Percentiles rank a stretch among this genome's conserved stretches.
These are phyloP conservation scores for Dothidotthia symphoricarpi DNA, from an alignment of 2,329 filamentous ascomycete species.

Conservation along the genomic window DNA sequence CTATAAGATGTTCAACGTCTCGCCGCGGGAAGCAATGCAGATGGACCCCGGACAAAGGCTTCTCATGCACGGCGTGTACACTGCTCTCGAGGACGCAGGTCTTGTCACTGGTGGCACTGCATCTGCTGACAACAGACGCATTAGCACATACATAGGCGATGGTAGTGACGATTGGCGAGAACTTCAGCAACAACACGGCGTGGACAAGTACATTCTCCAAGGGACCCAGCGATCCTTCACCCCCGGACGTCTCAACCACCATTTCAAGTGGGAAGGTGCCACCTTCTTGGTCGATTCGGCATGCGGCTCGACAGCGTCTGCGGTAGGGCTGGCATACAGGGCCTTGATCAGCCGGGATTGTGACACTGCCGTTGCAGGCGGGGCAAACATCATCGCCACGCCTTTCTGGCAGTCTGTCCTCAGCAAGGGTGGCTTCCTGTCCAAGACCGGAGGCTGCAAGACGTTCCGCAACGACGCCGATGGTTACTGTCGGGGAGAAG, in stretches of 20 bases:
- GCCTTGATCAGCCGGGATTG: constrained; percentile 27
- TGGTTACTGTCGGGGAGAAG: constrained; percentile 36
- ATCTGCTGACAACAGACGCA: constrained; percentile 22
- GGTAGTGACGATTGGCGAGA: not conserved
- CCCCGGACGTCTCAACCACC: constrained; percentile 49
- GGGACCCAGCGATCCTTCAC: constrained; percentile 53
- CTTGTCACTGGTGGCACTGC: constrained; percentile 14
- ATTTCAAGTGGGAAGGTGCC: constrained; percentile 36
- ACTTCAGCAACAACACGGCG: constrained; percentile 19
- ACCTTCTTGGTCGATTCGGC: constrained; percentile 42
- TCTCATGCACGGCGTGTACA: constrained; percentile 15
- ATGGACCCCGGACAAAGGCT: constrained; percentile 21
- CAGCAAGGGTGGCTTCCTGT: constrained; percentile 18
- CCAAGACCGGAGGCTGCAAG: constrained; percentile 21
- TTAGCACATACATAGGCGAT: constrained; percentile 33
- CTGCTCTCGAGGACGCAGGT: constrained; percentile 20
- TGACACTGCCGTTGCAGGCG: constrained; percentile 23
- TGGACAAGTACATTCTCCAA: constrained; percentile 56
- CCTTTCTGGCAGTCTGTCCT: no score
- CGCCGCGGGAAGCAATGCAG: constrained; percentile 18
- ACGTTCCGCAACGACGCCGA: constrained; percentile 29
- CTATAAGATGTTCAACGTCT: constrained; percentile 22
- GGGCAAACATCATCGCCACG: constrained; percentile 19
- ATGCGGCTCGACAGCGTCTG: constrained; percentile 34
- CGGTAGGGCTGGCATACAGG: constrained; percentile 25